Conservation (phyloP, 495 filamentous ascomycete species). For the Bathelium albidoporum region DNA sequence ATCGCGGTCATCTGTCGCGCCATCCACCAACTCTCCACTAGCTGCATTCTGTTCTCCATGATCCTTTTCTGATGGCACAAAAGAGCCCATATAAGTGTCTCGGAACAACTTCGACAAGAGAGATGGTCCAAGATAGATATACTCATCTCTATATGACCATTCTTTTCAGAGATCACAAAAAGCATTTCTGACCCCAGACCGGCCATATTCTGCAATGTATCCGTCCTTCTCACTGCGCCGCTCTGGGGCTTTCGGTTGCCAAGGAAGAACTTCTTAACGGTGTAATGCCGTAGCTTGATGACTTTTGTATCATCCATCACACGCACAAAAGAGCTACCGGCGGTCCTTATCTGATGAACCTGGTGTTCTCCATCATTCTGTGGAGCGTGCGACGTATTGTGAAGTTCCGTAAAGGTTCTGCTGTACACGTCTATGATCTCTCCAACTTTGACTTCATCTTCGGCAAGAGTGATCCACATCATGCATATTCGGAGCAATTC, state of each 20-base stretch:
- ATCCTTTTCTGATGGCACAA: not conserved
- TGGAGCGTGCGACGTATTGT: not conserved
- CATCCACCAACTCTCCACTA: too few relatives aligned
- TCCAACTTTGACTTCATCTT: not conserved
- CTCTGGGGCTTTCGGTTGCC: not conserved
- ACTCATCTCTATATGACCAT: slow-evolving; percentile 2
- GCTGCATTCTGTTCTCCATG: not conserved
- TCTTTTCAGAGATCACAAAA: slow-evolving; percentile 5
- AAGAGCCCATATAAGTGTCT: not conserved
- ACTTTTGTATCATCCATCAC: not conserved
- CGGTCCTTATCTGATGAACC: slow-evolving; percentile 2
- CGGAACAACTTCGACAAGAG: not conserved
- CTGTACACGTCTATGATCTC: slow-evolving; percentile 3
- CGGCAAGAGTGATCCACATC: slow-evolving; percentile 1
- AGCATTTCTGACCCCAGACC: not conserved
- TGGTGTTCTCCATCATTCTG: not conserved
- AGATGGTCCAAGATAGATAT: slow-evolving; percentile 4
- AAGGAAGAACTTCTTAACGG: not conserved
- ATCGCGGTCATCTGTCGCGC: too few relatives aligned
- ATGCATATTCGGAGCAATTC: not conserved
- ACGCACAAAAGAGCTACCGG: not conserved
- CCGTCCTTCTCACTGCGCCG: not conserved
- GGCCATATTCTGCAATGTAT: not conserved
- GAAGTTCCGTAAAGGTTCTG: not conserved
- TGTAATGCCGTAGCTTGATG: not conserved